Evolutionary conservation across 2,329 filamentous ascomycete genomes (phyloP).

Genomic region (Metarhizium album): DNA sequence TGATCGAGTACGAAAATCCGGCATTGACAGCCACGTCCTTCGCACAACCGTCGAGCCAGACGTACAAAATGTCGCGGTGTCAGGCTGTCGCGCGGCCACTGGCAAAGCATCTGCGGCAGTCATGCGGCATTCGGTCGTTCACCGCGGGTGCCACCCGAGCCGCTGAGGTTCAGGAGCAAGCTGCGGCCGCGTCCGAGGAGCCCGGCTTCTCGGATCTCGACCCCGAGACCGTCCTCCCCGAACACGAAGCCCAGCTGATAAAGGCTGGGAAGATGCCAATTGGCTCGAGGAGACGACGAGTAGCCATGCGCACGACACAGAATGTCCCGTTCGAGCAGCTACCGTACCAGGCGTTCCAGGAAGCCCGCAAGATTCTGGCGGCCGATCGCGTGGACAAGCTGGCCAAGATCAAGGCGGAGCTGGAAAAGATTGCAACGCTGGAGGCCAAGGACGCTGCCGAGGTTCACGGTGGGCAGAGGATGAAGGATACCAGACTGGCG

Average conservation of each 20-base stretch:
- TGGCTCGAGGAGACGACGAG: slow-evolving; percentile 75
- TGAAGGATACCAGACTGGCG: slow-evolving; percentile 55
- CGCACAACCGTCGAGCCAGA: slow-evolving; percentile 3
- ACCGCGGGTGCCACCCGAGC: slow-evolving; percentile 22
- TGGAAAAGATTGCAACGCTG: slow-evolving; percentile 57
- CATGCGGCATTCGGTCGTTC: slow-evolving; percentile 27
- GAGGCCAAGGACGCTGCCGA: slow-evolving; percentile 45
- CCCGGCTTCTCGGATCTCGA: slow-evolving; percentile 40
- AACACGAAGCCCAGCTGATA: slow-evolving; percentile 53
- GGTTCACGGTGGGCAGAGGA: slow-evolving; percentile 49
- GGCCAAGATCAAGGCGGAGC: slow-evolving; percentile 55
- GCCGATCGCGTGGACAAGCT: slow-evolving; percentile 77
- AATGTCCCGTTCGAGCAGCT: slow-evolving; percentile 83
- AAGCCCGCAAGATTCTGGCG: slow-evolving; percentile 73
- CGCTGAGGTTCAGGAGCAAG: slow-evolving; percentile 16
- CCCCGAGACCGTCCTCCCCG: slow-evolving; percentile 55
- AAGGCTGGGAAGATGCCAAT: slow-evolving; percentile 60
- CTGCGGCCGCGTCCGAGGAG: slow-evolving; percentile 8
- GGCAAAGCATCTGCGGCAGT: slow-evolving; percentile 37
- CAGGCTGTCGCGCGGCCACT: slow-evolving; percentile 48
- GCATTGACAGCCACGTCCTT: not conserved
- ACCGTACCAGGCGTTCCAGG: slow-evolving; percentile 96
- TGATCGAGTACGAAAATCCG: not conserved
- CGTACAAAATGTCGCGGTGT: slow-evolving; percentile 44
- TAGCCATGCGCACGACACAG: slow-evolving; percentile 52